These are phyloP conservation scores for Moelleriella libera DNA, from an alignment of 2,329 filamentous ascomycete genomes.

Conservation along the genomic window DNA sequence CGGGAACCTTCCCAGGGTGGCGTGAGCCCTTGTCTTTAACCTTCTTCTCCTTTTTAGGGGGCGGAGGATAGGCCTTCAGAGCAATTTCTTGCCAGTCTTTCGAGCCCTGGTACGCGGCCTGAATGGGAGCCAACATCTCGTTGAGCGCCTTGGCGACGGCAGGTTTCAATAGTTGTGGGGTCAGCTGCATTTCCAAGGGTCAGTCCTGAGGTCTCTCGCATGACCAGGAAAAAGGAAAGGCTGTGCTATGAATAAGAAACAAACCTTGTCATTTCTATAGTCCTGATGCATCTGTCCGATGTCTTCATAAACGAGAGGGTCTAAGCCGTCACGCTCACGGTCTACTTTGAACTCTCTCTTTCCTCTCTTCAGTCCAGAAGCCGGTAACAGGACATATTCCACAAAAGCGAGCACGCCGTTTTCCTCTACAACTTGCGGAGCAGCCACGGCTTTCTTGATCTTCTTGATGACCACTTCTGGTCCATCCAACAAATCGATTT, in stretches of 20 bases:
- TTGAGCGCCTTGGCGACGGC: slow-evolving; percentile 63
- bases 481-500: slow-evolving; percentile 83
- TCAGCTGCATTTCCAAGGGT: slow-evolving; percentile 31
- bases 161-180: slow-evolving; percentile 79
- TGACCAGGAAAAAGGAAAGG: not conserved
- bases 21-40: slow-evolving; percentile 61
- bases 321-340: slow-evolving; percentile 46
- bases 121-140: slow-evolving; percentile 64
- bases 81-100: slow-evolving; percentile 61
- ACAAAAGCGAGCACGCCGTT: slow-evolving; percentile 82
- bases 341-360: slow-evolving; percentile 54
- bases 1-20: slow-evolving; percentile 30
- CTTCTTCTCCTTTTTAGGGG: slow-evolving; percentile 60
- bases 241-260: slow-evolving; percentile 13
- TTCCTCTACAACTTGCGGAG: slow-evolving; percentile 61
- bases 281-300: slow-evolving; percentile 66
- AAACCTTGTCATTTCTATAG: slow-evolving; percentile 63
- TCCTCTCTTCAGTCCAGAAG: slow-evolving; percentile 44
- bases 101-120: slow-evolving; percentile 53
- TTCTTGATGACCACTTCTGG: slow-evolving; percentile 67
- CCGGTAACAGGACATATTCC: slow-evolving; percentile 75
- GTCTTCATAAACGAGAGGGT: slow-evolving; percentile 66
- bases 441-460: slow-evolving; percentile 70
- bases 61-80: slow-evolving; percentile 67
- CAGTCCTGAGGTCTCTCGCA: not conserved